Evolutionary conservation across 345 rosid genomes (phyloP).

Genomic region (Carallia brachiata): DNA sequence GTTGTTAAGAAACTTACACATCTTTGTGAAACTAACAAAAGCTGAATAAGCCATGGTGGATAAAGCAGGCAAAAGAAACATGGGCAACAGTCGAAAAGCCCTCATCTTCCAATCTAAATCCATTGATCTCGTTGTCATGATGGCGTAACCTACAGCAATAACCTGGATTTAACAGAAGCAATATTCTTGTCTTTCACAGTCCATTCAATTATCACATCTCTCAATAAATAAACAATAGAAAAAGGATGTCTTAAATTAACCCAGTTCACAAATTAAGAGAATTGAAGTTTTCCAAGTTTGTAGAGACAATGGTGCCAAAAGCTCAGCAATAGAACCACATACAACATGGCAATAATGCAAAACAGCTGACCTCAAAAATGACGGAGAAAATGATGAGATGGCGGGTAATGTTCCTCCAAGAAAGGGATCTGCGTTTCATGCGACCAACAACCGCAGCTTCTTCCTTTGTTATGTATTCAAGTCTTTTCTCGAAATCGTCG

Average conservation of each 20-base stretch:
- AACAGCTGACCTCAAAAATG: constrained; percentile 58
- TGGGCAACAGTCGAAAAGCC: constrained; percentile 58
- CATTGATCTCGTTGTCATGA: constrained; percentile 52
- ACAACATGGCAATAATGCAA: too few relatives aligned
- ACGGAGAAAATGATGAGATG: constrained; percentile 62
- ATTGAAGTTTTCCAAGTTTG: too few relatives aligned
- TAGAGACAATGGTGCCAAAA: too few relatives aligned
- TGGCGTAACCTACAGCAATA: constrained; percentile 65
- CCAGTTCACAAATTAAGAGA: too few relatives aligned
- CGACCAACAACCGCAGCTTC: constrained; percentile 68
- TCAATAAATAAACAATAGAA: too few relatives aligned
- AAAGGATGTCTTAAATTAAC: too few relatives aligned
- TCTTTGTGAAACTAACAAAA: constrained; percentile 48
- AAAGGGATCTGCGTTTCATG: constrained; percentile 56
- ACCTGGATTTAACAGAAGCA: constrained; percentile 33
- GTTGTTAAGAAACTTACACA: constrained; percentile 43
- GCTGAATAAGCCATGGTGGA: constrained; percentile 51
- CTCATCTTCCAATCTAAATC: constrained; percentile 70
- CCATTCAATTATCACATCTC: too few relatives aligned
- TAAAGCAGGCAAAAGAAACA: constrained; percentile 65
- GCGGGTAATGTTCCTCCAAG: constrained; percentile 63
- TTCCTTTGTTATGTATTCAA: constrained; percentile 75
- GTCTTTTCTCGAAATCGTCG: constrained; percentile 89
- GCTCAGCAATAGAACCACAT: too few relatives aligned
- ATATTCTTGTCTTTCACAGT: not conserved